Evolutionary conservation across 2,329 filamentous ascomycete genomes (phyloP).

Genomic region (Bipolaris victoriae): DNA sequence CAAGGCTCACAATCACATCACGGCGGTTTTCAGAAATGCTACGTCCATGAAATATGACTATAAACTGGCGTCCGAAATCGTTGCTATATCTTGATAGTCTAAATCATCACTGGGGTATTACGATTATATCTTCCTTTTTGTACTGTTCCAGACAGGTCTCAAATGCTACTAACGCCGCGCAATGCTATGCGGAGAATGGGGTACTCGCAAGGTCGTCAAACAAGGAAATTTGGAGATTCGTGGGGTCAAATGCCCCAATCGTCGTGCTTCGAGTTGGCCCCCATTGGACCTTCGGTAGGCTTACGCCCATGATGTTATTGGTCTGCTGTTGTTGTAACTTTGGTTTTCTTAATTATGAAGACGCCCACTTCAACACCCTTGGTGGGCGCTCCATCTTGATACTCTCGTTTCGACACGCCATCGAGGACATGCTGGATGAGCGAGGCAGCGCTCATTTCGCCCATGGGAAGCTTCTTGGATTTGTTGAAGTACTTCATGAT

Average conservation of each 20-base stretch:
- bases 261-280: not conserved
- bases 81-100: not conserved
- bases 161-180: constrained; percentile 23
- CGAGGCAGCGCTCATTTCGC: constrained; percentile 59
- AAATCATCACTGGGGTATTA: constrained; percentile 19
- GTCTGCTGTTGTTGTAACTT: constrained; percentile 10
- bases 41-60: not conserved
- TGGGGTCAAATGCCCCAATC: not conserved
- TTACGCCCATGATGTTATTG: constrained; percentile 1
- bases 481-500: constrained; percentile 54
- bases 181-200: constrained; percentile 24
- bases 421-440: constrained; percentile 66
- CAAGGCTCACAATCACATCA: not conserved
- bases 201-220: constrained; percentile 4
- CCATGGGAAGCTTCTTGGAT: constrained; percentile 50
- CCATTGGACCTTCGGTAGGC: not conserved
- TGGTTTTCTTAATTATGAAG: constrained; percentile 52
- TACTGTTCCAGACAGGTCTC: constrained; percentile 11
- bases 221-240: not conserved
- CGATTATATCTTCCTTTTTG: constrained; percentile 22
- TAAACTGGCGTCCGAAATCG: not conserved
- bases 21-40: not conserved
- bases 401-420: constrained; percentile 60
- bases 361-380: constrained; percentile 56
- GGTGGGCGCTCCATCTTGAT: constrained; percentile 52